Conservation (phyloP, 345 rosid species). For the Eutrema japonicum region DNA sequence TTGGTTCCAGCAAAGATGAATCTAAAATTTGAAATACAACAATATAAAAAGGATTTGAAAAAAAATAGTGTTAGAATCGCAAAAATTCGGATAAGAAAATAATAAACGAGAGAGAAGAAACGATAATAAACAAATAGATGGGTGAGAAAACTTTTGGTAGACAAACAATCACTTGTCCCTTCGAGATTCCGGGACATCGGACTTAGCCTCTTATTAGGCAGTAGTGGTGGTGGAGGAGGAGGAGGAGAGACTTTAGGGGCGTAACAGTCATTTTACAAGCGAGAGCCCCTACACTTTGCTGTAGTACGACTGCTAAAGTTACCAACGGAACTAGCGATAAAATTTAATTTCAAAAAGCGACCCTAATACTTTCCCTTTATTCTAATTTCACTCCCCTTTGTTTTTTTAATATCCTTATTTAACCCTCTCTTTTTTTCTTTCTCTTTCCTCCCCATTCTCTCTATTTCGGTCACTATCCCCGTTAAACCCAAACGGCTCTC, state of each 20-base stretch:
- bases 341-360: conserved; percentile 20
- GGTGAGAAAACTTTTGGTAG: conserved; percentile 8
- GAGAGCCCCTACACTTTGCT: conserved; percentile 33
- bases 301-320: conserved; percentile 43
- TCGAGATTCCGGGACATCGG: conserved; percentile 19
- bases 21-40: background rate
- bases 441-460: conserved; percentile 18
- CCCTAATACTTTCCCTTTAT: conserved; percentile 37
- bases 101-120: too few relatives aligned
- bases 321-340: conserved; percentile 18
- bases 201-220: conserved; percentile 17
- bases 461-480: conserved; percentile 59
- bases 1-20: conserved; percentile 19
- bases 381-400: conserved; percentile 18
- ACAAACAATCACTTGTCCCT: conserved; percentile 22
- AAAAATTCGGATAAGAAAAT: too few relatives aligned
- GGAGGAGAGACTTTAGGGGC: conserved; percentile 24
- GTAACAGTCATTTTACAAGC: conserved; percentile 38
- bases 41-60: background rate
- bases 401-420: conserved; percentile 27
- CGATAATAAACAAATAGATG: background rate
- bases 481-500: conserved; percentile 71
- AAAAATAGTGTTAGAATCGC: too few relatives aligned
- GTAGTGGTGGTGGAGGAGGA: conserved; percentile 2
- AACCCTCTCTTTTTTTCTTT: background rate